Conservation (phyloP, 768 basidiomycete genomes). For the Rhodotorula sphaerocarpa region DNA sequence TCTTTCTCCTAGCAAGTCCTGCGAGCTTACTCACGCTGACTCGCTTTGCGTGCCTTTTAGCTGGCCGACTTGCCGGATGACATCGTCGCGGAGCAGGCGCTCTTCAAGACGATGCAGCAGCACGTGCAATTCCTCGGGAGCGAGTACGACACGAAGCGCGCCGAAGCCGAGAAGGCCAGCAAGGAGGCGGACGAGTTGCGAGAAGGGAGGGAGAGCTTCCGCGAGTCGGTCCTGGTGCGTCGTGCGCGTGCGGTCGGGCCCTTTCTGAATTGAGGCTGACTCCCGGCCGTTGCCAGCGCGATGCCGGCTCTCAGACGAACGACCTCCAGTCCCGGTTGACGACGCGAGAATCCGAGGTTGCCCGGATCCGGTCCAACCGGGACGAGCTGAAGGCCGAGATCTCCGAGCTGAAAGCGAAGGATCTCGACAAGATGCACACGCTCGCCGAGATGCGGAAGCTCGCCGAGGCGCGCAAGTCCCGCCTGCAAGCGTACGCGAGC, state of each 20-base stretch:
- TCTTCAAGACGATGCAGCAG: slow-evolving; percentile 55
- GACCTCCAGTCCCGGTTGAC: slow-evolving; percentile 43
- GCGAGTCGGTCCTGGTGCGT: slow-evolving; percentile 20
- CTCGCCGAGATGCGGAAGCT: slow-evolving; percentile 60
- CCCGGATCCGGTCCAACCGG: slow-evolving; percentile 44
- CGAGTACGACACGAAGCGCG: slow-evolving; percentile 46
- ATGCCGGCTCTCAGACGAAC: slow-evolving; percentile 52
- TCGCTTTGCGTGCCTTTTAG: no score
- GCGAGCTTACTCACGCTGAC: neutral
- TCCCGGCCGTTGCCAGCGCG: slow-evolving; percentile 9
- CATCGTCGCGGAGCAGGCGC: slow-evolving; percentile 48
- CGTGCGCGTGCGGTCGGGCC: slow-evolving; percentile 10
- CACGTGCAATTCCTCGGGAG: slow-evolving; percentile 52
- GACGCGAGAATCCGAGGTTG: slow-evolving; percentile 43
- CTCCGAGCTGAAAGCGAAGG: slow-evolving; percentile 60
- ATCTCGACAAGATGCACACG: slow-evolving; percentile 54
- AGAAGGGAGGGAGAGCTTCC: slow-evolving; percentile 35
- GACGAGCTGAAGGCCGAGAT: slow-evolving; percentile 61
- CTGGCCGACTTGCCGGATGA: slow-evolving; percentile 45
- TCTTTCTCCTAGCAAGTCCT: no score
- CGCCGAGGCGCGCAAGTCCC: slow-evolving; percentile 58
- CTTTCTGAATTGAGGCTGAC: neutral
- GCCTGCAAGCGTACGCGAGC: slow-evolving; percentile 61
- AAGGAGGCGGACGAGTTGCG: slow-evolving; percentile 39
- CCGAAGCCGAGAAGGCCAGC: slow-evolving; percentile 42